Evolutionary conservation across 2,329 filamentous ascomycete genomes (phyloP), one percentile per base, ranked within the genome.

Genomic region (Xylaria polymorpha): DNA sequence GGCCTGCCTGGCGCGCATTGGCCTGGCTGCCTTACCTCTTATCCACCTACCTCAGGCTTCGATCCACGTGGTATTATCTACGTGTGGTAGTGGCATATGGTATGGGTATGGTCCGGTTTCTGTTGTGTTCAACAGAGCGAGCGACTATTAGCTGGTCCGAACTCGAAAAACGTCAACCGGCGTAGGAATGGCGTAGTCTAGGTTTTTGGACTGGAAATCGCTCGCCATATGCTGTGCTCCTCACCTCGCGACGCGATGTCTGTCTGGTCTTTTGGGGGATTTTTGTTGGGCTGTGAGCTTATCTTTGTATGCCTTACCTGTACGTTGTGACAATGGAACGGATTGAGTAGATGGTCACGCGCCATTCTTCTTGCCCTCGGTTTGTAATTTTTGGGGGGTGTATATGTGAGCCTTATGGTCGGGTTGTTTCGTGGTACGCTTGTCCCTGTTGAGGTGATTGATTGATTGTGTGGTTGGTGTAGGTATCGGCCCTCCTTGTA

Each of bases 271-370:
- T 32, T 53, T 32, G 25, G 50, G 32, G 25, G 15, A 44, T 50
- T 56, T 56, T 35, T 39, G 51, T 39, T 39, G n/a, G 32, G 25
- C 18, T 22, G n/a, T 14, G 35, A 37, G 18, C 51, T 39, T 41
- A 57, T 20, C 35, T 18, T 18, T 41, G 55, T 41, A 41, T 10
- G 18, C 37, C 37, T 25, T n/a, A 37, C 14, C 35, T 37, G 35
- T 29, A 43, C 43, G 55, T 22, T 7, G 55, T 43, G 51, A 51
- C n/a, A 51, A 51, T 18, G 41, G 44, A 35, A 50, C 43, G 20
- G 18, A 51, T 29, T 22, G 2, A 43, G 50, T 43, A 51, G 50
- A 66, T 39, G 57, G 50, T 66, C 64, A 66, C 58, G 64, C 64
- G 51, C 41, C 22, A 12, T 22, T 39, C 51, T 12, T 14, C 9